Evolutionary conservation across 164 flowering plant genomes (phyloP).

Genomic region (Stephania japonica): DNA sequence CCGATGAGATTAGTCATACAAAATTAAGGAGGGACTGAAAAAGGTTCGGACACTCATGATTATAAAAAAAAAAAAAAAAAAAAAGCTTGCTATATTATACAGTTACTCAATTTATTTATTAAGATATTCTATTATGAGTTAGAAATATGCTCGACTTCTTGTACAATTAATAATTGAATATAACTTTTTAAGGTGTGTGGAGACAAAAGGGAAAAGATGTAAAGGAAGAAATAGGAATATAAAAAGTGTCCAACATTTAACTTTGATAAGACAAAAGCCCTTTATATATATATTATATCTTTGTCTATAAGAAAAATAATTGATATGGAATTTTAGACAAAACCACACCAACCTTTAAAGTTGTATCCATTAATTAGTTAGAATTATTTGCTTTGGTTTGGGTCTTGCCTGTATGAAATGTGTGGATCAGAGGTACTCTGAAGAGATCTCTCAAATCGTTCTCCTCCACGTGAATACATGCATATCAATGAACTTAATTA

Average conservation of each 20-base stretch:
- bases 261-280: background rate
- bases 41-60: background rate
- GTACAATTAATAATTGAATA: no score
- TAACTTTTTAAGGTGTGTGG: background rate
- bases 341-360: background rate
- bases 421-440: background rate
- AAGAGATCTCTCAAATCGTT: background rate
- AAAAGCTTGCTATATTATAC: no score
- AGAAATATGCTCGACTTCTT: no score
- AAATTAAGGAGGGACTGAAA: no score
- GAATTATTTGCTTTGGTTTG: background rate
- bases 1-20: no score
- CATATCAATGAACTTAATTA: background rate
- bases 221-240: background rate
- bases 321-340: background rate
- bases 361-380: background rate
- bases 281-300: background rate
- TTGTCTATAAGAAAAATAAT: background rate
- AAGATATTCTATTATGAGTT: no score
- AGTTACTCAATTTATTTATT: no score
- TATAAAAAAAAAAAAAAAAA: no score
- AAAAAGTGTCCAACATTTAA: background rate
- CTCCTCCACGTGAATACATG: background rate
- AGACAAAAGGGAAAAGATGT: background rate
- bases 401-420: background rate